Percentiles rank a stretch among this genome's conserved stretches.
phyloP scores from a whole-genome alignment of 345 rosid genomes.

The Aquilaria sinensis region DNA sequence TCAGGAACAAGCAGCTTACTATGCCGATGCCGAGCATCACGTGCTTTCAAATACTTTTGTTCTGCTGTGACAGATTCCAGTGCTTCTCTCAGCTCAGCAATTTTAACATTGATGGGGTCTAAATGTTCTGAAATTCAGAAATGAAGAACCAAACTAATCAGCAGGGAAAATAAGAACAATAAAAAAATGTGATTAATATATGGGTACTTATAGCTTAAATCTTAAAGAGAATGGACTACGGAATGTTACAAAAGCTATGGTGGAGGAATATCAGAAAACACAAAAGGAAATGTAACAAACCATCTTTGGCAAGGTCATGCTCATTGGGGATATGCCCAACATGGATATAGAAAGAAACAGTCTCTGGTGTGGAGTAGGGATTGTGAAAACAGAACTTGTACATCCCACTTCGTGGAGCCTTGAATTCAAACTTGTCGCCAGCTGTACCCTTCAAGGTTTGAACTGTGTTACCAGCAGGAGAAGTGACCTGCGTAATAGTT shows the following conservation, averaged over 20 bases:
- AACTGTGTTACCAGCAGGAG: constrained; percentile 72
- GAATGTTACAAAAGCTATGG: constrained; percentile 8
- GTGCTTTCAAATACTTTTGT: constrained; percentile 93
- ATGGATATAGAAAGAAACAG: constrained; percentile 90
- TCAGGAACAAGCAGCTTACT: constrained; percentile 42
- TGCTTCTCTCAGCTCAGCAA: constrained; percentile 92
- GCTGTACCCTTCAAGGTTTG: constrained; percentile 75
- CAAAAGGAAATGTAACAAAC: constrained; percentile 29
- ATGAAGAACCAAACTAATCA: background rate
- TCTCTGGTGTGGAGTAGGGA: constrained; percentile 87
- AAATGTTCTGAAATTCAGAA: constrained; percentile 58
- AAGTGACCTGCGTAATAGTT: constrained; percentile 52
- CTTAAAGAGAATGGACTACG: constrained; percentile 2
- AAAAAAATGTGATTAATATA: background rate
- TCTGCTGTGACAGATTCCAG: constrained; percentile 85
- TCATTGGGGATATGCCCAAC: constrained; percentile 94
- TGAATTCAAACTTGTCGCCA: constrained; percentile 90
- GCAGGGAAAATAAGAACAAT: constrained; percentile 1
- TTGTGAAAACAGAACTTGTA: constrained; percentile 95
- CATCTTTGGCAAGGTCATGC: constrained; percentile 94
- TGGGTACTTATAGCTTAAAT: background rate
- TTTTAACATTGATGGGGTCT: constrained; percentile 91
- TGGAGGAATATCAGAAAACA: background rate
- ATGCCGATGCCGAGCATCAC: constrained; percentile 85
- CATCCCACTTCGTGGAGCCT: constrained; percentile 95